Evolutionary conservation across 805 yeast genomes (phyloP), one percentile per base, ranked within the genome.

Genomic region (Cyberlindnera galapagoensis): DNA sequence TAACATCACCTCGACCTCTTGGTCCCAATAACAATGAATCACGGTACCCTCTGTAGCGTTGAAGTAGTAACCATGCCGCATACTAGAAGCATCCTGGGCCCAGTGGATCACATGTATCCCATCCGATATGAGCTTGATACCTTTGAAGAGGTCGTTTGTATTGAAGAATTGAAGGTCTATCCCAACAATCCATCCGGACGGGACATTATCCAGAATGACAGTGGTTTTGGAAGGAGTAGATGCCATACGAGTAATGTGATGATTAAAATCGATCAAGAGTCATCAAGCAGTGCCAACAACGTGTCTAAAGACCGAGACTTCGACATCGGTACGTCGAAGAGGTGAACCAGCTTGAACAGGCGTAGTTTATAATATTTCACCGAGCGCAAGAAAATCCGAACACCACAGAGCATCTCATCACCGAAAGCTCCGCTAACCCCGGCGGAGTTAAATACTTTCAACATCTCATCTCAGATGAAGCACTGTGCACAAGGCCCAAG

Each of bases 71-170:
- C 78, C 80, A 34, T 49, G 42, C 35, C 65, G 59, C 43, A 59
- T 52, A 43, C 60, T 71, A 24, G 46, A 31, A 6, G 47, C 40
- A 31, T 47, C 53, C 24, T 52, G 52, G 0, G 73, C 68, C 54
- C 69, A 65, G 51, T 78, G 84, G 9, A 77, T 42, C 2, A 74
- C 51, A 50, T 78, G 85, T 0, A 64, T 28, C 0, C 84, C 84
- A 4, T 49, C 36, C 0, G 72, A 64, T 4, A 78, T 56, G 12
- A 55, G 51, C 40, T 74, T 74, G 40, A 78, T 61, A 1, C 84
- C 84, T 35, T 52, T 57, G 16, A 71, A 55, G 3, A 54, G 34
- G 8, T 51, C 37, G 17, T 60, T 63, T 7, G 67, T 46, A 21
- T 56, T 58, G 57, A 73, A 70, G 47, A 67, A 71, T 38, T 62